phyloP scores from a whole-genome alignment of 345 rosid genomes.

The Fremontodendron californicum region DNA sequence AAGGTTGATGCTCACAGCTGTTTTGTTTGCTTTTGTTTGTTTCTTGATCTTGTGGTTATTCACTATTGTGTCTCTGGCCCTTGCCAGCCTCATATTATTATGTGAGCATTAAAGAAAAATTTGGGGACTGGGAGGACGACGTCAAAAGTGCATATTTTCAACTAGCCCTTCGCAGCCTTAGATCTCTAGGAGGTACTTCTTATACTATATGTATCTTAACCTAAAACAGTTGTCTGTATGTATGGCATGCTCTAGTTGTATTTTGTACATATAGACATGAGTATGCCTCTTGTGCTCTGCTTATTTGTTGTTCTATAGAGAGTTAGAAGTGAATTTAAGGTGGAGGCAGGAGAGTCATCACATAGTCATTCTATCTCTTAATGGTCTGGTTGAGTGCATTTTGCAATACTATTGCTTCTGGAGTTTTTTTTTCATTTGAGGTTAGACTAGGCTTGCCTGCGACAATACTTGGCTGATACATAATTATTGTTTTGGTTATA shows the following conservation, averaged over 20 bases:
- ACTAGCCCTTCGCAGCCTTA: too few relatives aligned
- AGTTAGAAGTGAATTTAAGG: constrained; percentile 36
- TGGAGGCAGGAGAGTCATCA: constrained; percentile 34
- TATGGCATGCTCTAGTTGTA: not conserved
- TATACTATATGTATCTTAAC: not conserved
- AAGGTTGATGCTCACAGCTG: constrained; percentile 14
- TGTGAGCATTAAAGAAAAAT: constrained; percentile 92
- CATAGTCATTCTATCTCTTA: constrained; percentile 23
- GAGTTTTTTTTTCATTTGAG: not conserved
- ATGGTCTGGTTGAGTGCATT: not conserved
- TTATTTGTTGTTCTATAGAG: constrained; percentile 78
- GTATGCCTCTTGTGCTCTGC: constrained; percentile 34
- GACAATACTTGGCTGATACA: not conserved
- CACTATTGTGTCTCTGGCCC: constrained; percentile 85
- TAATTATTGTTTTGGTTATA: too few relatives aligned
- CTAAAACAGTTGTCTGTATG: too few relatives aligned
- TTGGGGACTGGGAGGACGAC: constrained; percentile 99
- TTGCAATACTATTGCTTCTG: not conserved
- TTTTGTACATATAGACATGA: not conserved
- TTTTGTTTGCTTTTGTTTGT: constrained; percentile 22
- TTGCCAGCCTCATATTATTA: constrained; percentile 95
- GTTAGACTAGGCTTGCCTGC: not conserved
- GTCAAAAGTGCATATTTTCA: constrained; percentile 99
- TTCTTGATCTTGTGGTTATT: constrained; percentile 98
- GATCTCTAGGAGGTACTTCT: constrained; percentile 74